Evolutionary conservation across 2,329 filamentous ascomycete genomes (phyloP).

Genomic region (Alternaria postmessia): DNA sequence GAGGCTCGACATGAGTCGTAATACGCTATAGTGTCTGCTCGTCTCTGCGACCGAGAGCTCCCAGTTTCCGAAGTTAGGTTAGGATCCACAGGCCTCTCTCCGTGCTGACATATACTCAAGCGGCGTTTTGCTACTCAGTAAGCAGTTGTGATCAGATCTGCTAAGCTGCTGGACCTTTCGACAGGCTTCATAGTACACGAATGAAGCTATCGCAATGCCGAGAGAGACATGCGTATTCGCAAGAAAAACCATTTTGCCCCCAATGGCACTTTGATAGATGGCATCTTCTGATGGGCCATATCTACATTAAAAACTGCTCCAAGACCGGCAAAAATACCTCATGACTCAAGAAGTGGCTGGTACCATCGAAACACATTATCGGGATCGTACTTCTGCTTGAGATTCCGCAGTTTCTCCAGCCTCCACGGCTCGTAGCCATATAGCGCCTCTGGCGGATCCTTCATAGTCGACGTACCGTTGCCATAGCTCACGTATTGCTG

Average conservation of each 20-base stretch:
- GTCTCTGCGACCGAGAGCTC: not conserved
- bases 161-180: not conserved
- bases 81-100: not conserved
- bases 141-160: not conserved
- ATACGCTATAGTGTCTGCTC: not conserved
- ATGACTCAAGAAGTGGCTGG: conserved; percentile 6
- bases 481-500: conserved; percentile 15
- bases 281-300: not conserved
- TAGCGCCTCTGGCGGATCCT: conserved; percentile 6
- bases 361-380: conserved; percentile 11
- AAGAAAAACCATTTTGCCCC: not conserved
- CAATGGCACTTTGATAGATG: not conserved
- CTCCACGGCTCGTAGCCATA: conserved; percentile 13
- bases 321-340: not conserved
- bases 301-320: not conserved
- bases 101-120: not conserved
- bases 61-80: not conserved
- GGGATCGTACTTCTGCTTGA: conserved; percentile 9
- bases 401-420: not conserved
- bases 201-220: rapidly evolving
- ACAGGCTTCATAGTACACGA: not conserved
- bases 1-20: not conserved
- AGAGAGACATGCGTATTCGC: rapidly evolving
- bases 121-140: not conserved
- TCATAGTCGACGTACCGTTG: conserved; percentile 6